These are phyloP conservation scores for Amylostereum chailletii DNA, from an alignment of 1,284 basidiomycete genomes.

Conservation along the genomic window DNA sequence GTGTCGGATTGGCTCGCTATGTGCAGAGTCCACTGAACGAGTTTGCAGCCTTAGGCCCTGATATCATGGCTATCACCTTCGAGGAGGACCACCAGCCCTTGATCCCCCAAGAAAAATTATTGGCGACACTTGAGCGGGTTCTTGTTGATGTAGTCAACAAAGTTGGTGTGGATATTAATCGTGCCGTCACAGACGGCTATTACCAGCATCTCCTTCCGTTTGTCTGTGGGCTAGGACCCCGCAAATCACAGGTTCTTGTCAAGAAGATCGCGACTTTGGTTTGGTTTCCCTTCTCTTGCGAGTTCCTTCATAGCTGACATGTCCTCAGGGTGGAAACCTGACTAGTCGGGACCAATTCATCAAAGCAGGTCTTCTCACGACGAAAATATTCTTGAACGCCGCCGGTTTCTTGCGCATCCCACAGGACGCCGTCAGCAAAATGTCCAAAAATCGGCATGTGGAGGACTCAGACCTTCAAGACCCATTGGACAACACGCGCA, in stretches of 20 bases:
- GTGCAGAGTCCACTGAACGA: constrained; percentile 92
- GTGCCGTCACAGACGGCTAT: constrained; percentile 80
- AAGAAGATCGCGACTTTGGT: constrained; percentile 76
- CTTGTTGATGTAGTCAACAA: constrained; percentile 88
- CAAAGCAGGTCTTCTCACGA: constrained; percentile 70
- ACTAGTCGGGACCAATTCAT: constrained; percentile 83
- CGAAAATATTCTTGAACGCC: constrained; percentile 85
- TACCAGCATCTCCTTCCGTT: constrained; percentile 85
- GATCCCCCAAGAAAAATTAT: constrained; percentile 78
- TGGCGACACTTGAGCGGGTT: constrained; percentile 76
- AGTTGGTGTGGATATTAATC: constrained; percentile 95
- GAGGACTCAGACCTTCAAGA: constrained; percentile 70
- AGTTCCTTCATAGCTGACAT: constrained; percentile 7
- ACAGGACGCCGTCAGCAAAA: constrained; percentile 56
- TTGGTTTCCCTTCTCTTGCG: constrained; percentile 13
- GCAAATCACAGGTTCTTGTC: constrained; percentile 85
- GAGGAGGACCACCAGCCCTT: constrained; percentile 84
- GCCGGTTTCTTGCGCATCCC: constrained; percentile 86
- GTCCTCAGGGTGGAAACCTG: constrained; percentile 68
- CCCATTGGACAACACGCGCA: constrained; percentile 90
- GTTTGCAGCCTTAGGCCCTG: constrained; percentile 78
- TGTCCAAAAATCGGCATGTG: constrained; percentile 58
- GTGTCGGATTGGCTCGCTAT: constrained; percentile 90
- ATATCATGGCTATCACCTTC: constrained; percentile 76
- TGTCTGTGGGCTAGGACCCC: constrained; percentile 89